Evolutionary conservation across 129 eudicot genomes (phyloP), one percentile per base, ranked within the genome.

Genomic region (Flaveria ramosissima): DNA sequence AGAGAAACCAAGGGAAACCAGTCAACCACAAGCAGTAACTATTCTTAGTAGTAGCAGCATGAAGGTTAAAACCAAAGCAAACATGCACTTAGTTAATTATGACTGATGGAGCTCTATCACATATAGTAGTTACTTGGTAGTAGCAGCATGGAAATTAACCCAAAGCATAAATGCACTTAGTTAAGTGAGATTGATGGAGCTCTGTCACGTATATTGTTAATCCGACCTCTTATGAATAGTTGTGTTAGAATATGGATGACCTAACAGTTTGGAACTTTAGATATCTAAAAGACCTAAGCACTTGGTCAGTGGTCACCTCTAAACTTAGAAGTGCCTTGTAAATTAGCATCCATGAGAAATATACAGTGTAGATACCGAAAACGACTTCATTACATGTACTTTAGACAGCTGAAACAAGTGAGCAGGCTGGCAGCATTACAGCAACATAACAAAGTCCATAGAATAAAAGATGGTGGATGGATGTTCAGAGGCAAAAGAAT

Each of bases 311-410:
- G 15, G 61, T 60, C 47, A 26, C 14, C 78, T 74, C 71, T 16
- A 65, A 64, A 61, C 64, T 24, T 48, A 32, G 51, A 27, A 26
- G 62, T 75, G 30, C 36, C 71, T 65, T 19, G 65, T 39, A 52
- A 50, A 67, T 15, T 9, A 77, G 9, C 74, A 23, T n/a, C 74
- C 15, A 77, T 67, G 74, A 67, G n/a, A 39, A 52, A 52, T 52
- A n/a, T 21, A 23, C 53, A 43, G 45, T 67, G 55, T 21, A 53
- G 73, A 20, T 65, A 50, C 73, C 52, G 19, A 48, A 21, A 12
- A 51, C 0, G 15, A 30, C 48, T 24, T 30, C 21, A 6, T 15
- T 59, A 43, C 71, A 74, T 61, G 61, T 48, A 17, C 36, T 63
- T 74, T 42, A 46, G 39, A 60, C 71, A 60, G 30, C 70, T 60